These are phyloP conservation scores for Pseudomonodictys pantanalensis DNA, from an alignment of 495 filamentous ascomycete genomes.

Conservation along the genomic window DNA sequence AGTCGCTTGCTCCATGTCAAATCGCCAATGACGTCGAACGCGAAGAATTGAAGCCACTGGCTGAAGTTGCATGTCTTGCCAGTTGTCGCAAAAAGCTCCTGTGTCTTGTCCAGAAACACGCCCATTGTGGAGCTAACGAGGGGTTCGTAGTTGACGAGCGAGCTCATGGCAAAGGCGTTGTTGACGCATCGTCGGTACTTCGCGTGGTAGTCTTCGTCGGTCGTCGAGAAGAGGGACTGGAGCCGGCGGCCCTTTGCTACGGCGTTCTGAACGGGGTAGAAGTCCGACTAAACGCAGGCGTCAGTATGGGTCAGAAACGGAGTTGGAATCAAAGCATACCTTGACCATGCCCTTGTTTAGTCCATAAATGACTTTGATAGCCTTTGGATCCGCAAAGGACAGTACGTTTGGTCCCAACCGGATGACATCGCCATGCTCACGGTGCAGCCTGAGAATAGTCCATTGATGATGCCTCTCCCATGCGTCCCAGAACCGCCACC, in stretches of 20 bases:
- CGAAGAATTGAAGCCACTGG: slow-evolving; percentile 74
- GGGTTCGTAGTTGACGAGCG: slow-evolving; percentile 70
- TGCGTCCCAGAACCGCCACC: slow-evolving; percentile 68
- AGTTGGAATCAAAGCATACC: slow-evolving; percentile 44
- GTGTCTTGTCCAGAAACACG: slow-evolving; percentile 61
- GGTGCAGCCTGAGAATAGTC: slow-evolving; percentile 65
- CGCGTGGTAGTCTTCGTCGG: slow-evolving; percentile 70
- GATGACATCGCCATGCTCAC: slow-evolving; percentile 68
- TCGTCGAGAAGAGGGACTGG: slow-evolving; percentile 74
- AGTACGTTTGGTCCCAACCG: slow-evolving; percentile 66
- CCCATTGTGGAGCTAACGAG: slow-evolving; percentile 66
- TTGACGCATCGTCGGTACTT: slow-evolving; percentile 67
- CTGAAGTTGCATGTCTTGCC: slow-evolving; percentile 60
- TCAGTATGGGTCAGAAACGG: too few relatives aligned
- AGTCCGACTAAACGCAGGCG: slow-evolving; percentile 70
- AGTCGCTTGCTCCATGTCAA: slow-evolving; percentile 44
- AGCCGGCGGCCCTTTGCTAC: slow-evolving; percentile 62
- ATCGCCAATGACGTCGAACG: slow-evolving; percentile 70
- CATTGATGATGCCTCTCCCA: slow-evolving; percentile 59
- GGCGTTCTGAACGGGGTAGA: slow-evolving; percentile 67
- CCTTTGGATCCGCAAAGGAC: slow-evolving; percentile 64
- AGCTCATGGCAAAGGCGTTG: slow-evolving; percentile 69
- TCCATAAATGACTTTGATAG: slow-evolving; percentile 72
- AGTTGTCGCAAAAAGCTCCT: slow-evolving; percentile 54
- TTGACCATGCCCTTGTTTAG: slow-evolving; percentile 80